These are phyloP conservation scores for Wickerhamomyces hampshirensis DNA, from an alignment of 805 yeast genomes.

Conservation along the genomic window DNA sequence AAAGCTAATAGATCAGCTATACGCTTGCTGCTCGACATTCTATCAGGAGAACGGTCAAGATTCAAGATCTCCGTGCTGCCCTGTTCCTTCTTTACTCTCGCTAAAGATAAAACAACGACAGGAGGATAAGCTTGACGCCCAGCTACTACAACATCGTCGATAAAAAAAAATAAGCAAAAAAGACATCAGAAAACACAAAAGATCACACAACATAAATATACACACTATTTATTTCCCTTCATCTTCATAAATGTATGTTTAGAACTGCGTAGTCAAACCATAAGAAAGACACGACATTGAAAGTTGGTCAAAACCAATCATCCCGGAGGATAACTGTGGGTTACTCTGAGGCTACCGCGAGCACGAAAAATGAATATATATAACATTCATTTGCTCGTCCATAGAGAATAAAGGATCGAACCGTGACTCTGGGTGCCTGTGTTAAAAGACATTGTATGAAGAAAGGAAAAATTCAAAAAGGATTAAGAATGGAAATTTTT, in stretches of 20 bases:
- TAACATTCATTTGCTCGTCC: constrained; percentile 26
- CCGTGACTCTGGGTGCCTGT: constrained; percentile 76
- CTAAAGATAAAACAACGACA: constrained; percentile 63
- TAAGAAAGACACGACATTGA: constrained; percentile 32
- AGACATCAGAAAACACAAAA: too few species aligned
- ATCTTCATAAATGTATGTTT: constrained; percentile 67
- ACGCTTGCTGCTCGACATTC: constrained; percentile 67
- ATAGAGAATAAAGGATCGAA: constrained; percentile 27
- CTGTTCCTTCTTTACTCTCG: constrained; percentile 56
- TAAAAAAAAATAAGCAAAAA: not conserved
- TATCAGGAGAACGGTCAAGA: constrained; percentile 57
- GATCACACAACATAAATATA: too few species aligned
- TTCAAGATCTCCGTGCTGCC: constrained; percentile 72
- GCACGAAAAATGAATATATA: constrained; percentile 54
- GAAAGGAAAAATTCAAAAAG: constrained; percentile 3
- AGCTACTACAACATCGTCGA: constrained; percentile 28
- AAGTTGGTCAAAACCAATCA: constrained; percentile 47
- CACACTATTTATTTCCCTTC: too few species aligned
- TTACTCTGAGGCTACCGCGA: constrained; percentile 86
- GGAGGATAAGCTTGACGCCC: constrained; percentile 55
- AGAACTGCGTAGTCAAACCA: constrained; percentile 67
- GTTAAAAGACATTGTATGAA: constrained; percentile 25
- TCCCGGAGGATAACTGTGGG: constrained; percentile 6
- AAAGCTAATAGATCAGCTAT: constrained; percentile 59
- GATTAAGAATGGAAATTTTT: not conserved